Evolutionary conservation across 192 early-diverging fungal genomes (phyloP).

Genomic region (Gryganskiella cystojenkinii): DNA sequence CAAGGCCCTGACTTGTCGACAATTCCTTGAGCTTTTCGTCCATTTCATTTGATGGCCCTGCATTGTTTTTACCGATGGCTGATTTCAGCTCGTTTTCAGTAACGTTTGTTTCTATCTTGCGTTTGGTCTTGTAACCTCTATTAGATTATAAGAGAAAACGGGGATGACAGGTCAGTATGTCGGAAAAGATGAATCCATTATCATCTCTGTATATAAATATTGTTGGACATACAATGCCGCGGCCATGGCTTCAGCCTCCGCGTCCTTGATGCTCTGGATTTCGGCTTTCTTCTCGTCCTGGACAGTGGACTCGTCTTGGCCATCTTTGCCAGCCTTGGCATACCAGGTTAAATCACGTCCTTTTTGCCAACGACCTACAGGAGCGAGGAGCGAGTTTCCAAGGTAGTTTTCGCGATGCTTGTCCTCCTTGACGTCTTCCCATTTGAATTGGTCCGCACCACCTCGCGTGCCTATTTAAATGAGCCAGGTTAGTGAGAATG

Average conservation of each 20-base stretch:
- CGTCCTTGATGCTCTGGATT: constrained; percentile 65
- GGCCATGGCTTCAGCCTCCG: constrained; percentile 69
- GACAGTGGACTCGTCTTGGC: not conserved
- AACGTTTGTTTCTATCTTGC: constrained; percentile 53
- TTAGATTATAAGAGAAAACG: not conserved
- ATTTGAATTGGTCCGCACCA: constrained; percentile 63
- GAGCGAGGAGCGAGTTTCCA: constrained; percentile 82
- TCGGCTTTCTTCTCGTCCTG: constrained; percentile 50
- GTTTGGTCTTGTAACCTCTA: constrained; percentile 59
- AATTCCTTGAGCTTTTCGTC: constrained; percentile 39
- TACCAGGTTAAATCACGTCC: constrained; percentile 81
- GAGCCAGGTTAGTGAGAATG: not conserved
- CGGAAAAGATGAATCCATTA: not conserved
- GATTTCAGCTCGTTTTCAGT: constrained; percentile 60
- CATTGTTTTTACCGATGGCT: constrained; percentile 47
- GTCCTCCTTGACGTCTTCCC: constrained; percentile 72
- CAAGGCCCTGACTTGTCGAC: constrained; percentile 22
- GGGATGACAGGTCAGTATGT: not conserved
- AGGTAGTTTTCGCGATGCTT: constrained; percentile 88
- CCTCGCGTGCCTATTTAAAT: constrained; percentile 50
- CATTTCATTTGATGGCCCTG: constrained; percentile 34
- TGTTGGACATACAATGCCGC: constrained; percentile 59
- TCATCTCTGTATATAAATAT: too few relatives aligned
- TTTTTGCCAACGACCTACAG: constrained; percentile 78
- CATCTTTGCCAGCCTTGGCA: constrained; percentile 64